Evolutionary conservation across 78 protist species (phyloP), one percentile per base, ranked within the genome.

Genomic region (Dictyostelium citrinum): DNA sequence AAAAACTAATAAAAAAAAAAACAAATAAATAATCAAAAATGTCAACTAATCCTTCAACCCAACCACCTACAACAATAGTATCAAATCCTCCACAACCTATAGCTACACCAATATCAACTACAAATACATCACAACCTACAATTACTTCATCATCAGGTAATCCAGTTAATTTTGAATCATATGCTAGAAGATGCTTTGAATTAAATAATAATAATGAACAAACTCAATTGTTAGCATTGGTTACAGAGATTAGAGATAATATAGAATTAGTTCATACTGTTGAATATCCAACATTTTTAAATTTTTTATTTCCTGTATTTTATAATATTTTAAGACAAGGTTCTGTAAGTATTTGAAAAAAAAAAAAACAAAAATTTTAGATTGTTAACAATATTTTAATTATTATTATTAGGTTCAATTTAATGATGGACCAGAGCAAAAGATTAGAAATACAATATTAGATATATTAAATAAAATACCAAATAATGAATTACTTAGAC

Each of bases 401-500:
- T 39, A 39, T 39, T 7, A 1, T 39, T 39, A 39, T 39, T 22
- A 79, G 84, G 82, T 77, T 29, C 95, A 75, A 80, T 80, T 84
- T 71, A 75, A 68, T 74, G 86, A 93, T 71, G 24, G 46, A 35
- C 29, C 86, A 67, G 96, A 79, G 71, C 96, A 96, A 70, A 93
- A 97, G 93, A 79, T 92, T 31, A 94, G 98, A 37, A 91, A 82
- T 71, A 83, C 82, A 24, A 72, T 97, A 58, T 83, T 97, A 20
- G 97, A 97, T 78, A 95, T 96, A 24, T 84, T 97, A 37, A 91
- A 95, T 77, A 93, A 97, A 29, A 76, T 97, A 70, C 98, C 98
- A 22, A 95, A 95, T 67, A 97, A 91, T 61, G 97, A 95, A 70
- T 61, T 61, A 17, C 78, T 95, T 14, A 64, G 60, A 67, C 81